These are phyloP conservation scores for Dunaliella primolecta DNA, from an alignment of 139 green algal species.

Conservation along the genomic window DNA sequence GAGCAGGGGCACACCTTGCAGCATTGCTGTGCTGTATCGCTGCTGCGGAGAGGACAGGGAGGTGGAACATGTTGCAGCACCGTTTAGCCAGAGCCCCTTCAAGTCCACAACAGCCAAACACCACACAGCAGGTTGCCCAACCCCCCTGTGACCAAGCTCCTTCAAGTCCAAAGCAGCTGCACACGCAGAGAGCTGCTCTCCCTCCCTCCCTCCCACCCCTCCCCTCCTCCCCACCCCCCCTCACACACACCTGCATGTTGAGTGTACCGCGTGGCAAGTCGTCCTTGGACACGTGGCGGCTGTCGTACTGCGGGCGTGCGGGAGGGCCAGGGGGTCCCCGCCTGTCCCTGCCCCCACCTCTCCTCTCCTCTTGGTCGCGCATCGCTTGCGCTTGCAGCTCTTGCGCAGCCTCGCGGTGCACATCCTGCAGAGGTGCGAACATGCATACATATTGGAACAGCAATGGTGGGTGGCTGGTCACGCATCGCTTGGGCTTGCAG, in stretches of 20 bases:
- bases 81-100: no score
- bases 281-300: conserved; percentile 19
- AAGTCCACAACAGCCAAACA: no score
- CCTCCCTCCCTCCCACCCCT: background rate
- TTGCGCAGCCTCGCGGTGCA: conserved; percentile 42
- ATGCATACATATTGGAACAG: no score
- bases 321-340: background rate
- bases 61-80: no score
- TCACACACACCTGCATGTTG: background rate
- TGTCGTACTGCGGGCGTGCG: background rate
- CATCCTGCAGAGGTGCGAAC: conserved; percentile 38
- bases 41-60: no score
- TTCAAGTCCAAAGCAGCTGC: no score
- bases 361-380: conserved; percentile 27
- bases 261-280: conserved; percentile 7
- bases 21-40: no score
- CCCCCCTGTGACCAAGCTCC: no score
- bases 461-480: no score
- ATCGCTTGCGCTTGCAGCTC: conserved; percentile 25
- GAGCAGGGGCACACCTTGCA: no score
- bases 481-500: conserved; percentile 15
- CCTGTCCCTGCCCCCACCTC: background rate
- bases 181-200: no score
- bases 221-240: background rate
- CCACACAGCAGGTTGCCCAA: no score